Evolutionary conservation across 352 stramenopile species (phyloP).

Genomic region (Pythium inflatum): DNA sequence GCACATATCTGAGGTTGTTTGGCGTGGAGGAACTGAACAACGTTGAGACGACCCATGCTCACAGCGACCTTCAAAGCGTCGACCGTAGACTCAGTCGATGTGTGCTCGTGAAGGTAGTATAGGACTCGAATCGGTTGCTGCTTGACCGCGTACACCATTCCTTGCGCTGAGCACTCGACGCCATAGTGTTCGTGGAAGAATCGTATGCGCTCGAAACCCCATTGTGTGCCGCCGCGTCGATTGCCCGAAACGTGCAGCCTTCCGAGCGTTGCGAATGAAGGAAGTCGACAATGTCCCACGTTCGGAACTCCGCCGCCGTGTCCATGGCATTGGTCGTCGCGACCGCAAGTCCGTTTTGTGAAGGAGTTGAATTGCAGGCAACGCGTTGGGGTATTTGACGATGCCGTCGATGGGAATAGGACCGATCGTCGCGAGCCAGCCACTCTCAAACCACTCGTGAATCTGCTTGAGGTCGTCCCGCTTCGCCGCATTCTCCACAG

Average conservation of each 20-base stretch:
- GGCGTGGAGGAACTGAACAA: not conserved
- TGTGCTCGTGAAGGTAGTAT: not conserved
- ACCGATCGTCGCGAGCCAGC: no score
- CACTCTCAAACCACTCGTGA: no score
- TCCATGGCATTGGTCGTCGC: not conserved
- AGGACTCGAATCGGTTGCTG: not conserved
- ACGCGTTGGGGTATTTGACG: no score
- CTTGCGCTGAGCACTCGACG: not conserved
- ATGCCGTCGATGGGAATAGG: no score
- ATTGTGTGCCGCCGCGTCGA: not conserved
- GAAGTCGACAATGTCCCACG: not conserved
- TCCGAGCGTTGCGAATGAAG: not conserved
- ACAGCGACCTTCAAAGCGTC: not conserved
- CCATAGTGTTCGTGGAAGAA: not conserved
- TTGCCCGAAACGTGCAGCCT: not conserved
- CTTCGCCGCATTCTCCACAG: no score
- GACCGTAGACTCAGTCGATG: not conserved
- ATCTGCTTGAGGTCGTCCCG: no score
- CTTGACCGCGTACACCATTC: not conserved
- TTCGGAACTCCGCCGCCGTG: not conserved
- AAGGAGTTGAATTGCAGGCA: no score
- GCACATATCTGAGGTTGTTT: no score
- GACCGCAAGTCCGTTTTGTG: not conserved
- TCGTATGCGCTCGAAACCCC: not conserved
- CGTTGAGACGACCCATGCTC: not conserved